Evolutionary conservation across 179 eudicot species (phyloP).

Genomic region (Silene noctiflora): DNA sequence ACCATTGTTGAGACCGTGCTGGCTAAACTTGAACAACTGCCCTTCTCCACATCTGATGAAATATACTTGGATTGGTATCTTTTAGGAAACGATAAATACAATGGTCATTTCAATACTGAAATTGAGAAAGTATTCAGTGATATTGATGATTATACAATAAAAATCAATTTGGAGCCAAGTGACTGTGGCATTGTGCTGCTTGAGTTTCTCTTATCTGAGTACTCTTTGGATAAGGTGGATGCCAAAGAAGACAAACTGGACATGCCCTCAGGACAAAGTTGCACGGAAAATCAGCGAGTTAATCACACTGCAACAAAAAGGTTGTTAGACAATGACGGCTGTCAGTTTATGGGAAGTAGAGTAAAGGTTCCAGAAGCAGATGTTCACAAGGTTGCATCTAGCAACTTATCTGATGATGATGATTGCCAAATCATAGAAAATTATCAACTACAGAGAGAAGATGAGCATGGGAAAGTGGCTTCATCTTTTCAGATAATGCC

Average conservation of each 20-base stretch:
- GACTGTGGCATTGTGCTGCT: conserved; percentile 42
- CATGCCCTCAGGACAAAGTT: conserved; percentile 31
- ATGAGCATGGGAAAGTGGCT: conserved; percentile 28
- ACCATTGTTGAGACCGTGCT: conserved; percentile 37
- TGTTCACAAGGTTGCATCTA: conserved; percentile 12
- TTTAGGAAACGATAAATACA: conserved; percentile 52
- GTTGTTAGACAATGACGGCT: conserved; percentile 24
- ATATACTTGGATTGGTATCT: conserved; percentile 91
- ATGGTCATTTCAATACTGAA: conserved; percentile 34
- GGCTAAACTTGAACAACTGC: conserved; percentile 46
- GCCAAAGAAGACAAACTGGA: conserved; percentile 43
- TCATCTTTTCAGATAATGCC: conserved; percentile 35
- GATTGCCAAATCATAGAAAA: conserved; percentile 35
- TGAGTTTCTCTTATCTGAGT: conserved; percentile 48
- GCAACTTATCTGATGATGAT: conserved; percentile 37
- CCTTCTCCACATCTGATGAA: conserved; percentile 63
- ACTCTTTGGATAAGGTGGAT: conserved; percentile 28
- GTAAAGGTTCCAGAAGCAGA: conserved; percentile 17
- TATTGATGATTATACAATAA: conserved; percentile 35
- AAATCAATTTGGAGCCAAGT: conserved; percentile 24
- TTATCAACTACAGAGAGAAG: conserved; percentile 29
- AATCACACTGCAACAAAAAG: conserved; percentile 22
- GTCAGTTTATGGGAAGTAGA: conserved; percentile 30
- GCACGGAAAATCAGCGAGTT: conserved; percentile 22
- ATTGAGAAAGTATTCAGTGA: conserved; percentile 52